A percentile compares a stretch with the other conserved stretches of the same genome.
Evolutionary conservation across 768 basidiomycete species (phyloP).

Genomic region (Kockovaella imperatae): DNA sequence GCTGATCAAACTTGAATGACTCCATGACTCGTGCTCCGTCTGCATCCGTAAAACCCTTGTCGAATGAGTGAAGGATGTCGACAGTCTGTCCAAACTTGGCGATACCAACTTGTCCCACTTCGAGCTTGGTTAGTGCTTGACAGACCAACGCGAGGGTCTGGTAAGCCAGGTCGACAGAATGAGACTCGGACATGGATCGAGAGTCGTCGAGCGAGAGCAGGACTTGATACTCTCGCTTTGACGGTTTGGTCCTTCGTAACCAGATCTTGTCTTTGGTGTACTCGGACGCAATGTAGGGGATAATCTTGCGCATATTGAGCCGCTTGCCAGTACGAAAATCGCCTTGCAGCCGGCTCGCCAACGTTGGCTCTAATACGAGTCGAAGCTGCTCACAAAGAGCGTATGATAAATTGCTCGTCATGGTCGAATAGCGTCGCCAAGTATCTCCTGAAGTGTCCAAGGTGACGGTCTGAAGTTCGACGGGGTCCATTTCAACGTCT

Average conservation of each 20-base stretch:
- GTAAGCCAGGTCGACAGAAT: slow-evolving; percentile 85
- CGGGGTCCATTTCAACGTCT: slow-evolving; percentile 35
- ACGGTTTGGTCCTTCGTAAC: slow-evolving; percentile 88
- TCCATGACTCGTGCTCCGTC: slow-evolving; percentile 72
- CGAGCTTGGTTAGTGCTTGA: slow-evolving; percentile 80
- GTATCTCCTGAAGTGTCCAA: slow-evolving; percentile 55
- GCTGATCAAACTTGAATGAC: slow-evolving; percentile 82
- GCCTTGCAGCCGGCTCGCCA: slow-evolving; percentile 85
- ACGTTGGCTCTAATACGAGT: slow-evolving; percentile 88
- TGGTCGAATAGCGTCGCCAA: slow-evolving; percentile 85
- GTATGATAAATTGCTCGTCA: slow-evolving; percentile 85
- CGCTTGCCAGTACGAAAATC: slow-evolving; percentile 97
- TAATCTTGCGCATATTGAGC: slow-evolving; percentile 97
- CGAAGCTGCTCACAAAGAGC: slow-evolving; percentile 92
- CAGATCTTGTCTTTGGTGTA: slow-evolving; percentile 99
- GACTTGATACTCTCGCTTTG: slow-evolving; percentile 90
- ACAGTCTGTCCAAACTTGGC: slow-evolving; percentile 82
- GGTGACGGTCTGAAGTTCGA: slow-evolving; percentile 55
- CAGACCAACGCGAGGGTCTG: slow-evolving; percentile 87
- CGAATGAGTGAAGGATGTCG: slow-evolving; percentile 79
- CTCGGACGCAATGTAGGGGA: slow-evolving; percentile 94
- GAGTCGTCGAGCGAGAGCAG: slow-evolving; percentile 93
- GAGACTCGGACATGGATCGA: slow-evolving; percentile 88
- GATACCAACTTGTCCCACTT: slow-evolving; percentile 89
- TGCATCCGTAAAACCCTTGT: slow-evolving; percentile 66